Evolutionary conservation across 2,329 filamentous ascomycete species (phyloP).

Genomic region (Diaporthe eres): DNA sequence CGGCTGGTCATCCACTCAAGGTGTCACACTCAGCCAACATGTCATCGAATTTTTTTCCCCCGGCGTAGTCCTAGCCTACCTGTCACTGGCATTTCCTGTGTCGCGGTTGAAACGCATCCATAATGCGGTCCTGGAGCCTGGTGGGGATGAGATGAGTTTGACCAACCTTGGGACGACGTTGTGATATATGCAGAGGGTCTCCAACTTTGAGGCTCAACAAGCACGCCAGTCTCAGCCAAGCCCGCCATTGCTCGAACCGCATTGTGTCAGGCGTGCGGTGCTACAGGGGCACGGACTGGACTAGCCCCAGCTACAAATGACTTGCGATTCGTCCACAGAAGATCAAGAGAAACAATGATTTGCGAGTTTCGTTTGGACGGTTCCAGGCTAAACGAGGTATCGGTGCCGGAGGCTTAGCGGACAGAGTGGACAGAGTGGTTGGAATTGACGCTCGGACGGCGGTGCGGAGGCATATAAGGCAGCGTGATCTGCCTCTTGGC

Average conservation of each 20-base stretch:
- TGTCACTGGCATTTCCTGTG: neutral
- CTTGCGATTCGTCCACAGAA: constrained; percentile 17
- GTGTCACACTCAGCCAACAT: neutral
- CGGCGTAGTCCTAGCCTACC: neutral
- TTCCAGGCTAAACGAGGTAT: neutral
- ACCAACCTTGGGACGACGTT: neutral
- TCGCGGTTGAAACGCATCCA: neutral
- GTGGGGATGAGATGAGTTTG: constrained; percentile 18
- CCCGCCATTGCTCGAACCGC: neutral
- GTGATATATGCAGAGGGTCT: neutral
- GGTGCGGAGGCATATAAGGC: constrained; percentile 9
- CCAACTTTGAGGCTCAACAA: neutral
- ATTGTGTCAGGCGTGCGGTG: constrained; percentile 6
- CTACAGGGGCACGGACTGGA: neutral
- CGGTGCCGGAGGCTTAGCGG: neutral
- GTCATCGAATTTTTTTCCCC: neutral
- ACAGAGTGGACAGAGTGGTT: neutral
- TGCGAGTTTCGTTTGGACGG: neutral
- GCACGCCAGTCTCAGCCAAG: constrained; percentile 26
- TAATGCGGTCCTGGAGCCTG: neutral
- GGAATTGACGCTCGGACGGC: constrained; percentile 13
- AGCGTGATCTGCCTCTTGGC: constrained; percentile 25
- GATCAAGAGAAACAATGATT: constrained; percentile 22
- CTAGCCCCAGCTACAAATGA: neutral
- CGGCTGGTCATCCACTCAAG: neutral